Conservation (phyloP, 768 basidiomycete genomes). For the Dacryopinax primogenitus region DNA sequence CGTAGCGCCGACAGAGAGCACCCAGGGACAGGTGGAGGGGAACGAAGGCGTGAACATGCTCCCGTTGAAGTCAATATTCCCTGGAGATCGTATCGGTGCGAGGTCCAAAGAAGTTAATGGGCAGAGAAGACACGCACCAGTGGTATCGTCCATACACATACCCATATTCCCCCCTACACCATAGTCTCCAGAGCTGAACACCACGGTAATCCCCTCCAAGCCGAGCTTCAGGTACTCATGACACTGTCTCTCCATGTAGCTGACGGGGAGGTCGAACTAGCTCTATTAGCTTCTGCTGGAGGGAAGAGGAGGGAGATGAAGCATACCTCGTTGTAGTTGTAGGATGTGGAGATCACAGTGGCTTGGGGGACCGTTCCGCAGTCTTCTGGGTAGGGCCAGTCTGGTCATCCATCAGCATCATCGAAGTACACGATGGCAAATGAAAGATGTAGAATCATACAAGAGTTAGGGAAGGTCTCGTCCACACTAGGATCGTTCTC, state of each 20-base stretch:
- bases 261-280: slow-evolving; percentile 21
- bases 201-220: slow-evolving; percentile 11
- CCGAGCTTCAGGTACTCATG: slow-evolving; percentile 12
- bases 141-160: slow-evolving; percentile 26
- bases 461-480: slow-evolving; percentile 23
- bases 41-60: slow-evolving; percentile 41
- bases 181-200: slow-evolving; percentile 32
- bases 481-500: slow-evolving; percentile 27
- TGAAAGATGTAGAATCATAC: slow-evolving; percentile 15
- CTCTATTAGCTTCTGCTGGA: background rate
- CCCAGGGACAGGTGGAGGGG: slow-evolving; percentile 35
- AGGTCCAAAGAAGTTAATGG: background rate
- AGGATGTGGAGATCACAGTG: slow-evolving; percentile 35
- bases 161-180: slow-evolving; percentile 19
- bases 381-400: slow-evolving; percentile 19
- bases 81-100: background rate
- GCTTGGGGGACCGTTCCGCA: slow-evolving; percentile 32
- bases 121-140: background rate
- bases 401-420: background rate
- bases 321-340: slow-evolving; percentile 29
- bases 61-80: background rate
- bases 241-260: slow-evolving; percentile 10
- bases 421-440: background rate
- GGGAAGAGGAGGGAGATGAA: background rate
- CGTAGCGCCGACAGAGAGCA: slow-evolving; percentile 34